Base-by-base conservation (phyloP, 176 grass and related monocot genomes). In the Zea luxurians region DNA sequence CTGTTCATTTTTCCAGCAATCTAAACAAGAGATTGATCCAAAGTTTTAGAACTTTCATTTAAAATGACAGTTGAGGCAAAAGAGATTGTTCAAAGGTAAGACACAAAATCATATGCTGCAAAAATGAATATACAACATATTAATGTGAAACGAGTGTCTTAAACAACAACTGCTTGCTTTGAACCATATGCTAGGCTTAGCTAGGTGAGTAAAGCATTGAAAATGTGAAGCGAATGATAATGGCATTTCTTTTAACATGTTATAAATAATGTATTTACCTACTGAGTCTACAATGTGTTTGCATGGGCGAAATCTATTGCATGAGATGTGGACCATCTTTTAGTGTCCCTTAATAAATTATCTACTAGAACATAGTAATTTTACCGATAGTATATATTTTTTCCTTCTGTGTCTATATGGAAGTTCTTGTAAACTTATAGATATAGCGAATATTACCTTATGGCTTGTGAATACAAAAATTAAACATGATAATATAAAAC, bases 1-100 rank as follows among this genome's bases (percentile, higher is more conserved):
- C 46, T 91, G 61, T 95, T 94, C 43, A 98, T 85, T 89, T 94
- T 98, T 76, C 85, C 92, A 68, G 96, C 96, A 95, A 98, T 98
- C 92, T 98, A 80, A 68, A 80, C n/a, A 76, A 80, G 47, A 76
- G 27, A 38, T 47, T 72, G 47, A 77, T 55, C 0, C 17, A 52
- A 79, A 64, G 48, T 41, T 45, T 82, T 38, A 46, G 35, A 52
- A 37, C 8, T 27, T 74, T 88, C 37, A 38, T 60, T 68, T 62
- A 8, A 61, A 61, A 59, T 37, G 74, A 12, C 9, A 74, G 44
- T 50, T 43, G 64, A 61, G 42, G 1, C 3, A 50, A 63, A 78
- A 18, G 6, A 37, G 8, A 4, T 50, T 66, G 4, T n/a, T 70
- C 13, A 42, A 42, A 76, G 67, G 18, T 9, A 80, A 63, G 10